Evolutionary conservation across 768 basidiomycete species (phyloP).

Genomic region (Boletus pseudopeckii): DNA sequence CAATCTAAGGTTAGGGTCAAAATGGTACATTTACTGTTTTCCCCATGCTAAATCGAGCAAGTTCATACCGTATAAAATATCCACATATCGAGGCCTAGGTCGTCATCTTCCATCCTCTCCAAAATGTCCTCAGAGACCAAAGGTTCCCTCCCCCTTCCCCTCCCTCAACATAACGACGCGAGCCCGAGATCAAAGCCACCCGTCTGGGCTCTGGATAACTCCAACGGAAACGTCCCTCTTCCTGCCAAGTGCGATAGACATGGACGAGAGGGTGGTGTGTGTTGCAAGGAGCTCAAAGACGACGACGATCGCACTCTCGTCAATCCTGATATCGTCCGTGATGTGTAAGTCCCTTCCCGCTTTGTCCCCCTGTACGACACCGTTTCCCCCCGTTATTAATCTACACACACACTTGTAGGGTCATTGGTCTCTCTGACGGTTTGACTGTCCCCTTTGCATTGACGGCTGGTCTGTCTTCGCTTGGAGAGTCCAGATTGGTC

Average conservation of each 20-base stretch:
- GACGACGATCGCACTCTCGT: constrained; percentile 78
- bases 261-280: constrained; percentile 58
- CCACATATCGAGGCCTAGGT: background rate
- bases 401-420: constrained; percentile 37
- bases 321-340: constrained; percentile 84
- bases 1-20: constrained; percentile 13
- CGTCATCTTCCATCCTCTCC: background rate
- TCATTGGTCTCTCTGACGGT: constrained; percentile 89
- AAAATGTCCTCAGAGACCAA: constrained; percentile 20
- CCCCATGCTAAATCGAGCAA: background rate
- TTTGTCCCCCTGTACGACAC: background rate
- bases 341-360: constrained; percentile 54
- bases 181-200: constrained; percentile 39
- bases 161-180: constrained; percentile 16
- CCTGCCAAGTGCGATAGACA: constrained; percentile 57
- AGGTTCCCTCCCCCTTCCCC: constrained; percentile 16
- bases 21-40: background rate
- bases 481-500: constrained; percentile 89
- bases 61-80: constrained; percentile 8
- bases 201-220: constrained; percentile 60
- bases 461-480: constrained; percentile 82
- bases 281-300: constrained; percentile 84
- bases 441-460: constrained; percentile 91
- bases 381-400: constrained; percentile 1
- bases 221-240: constrained; percentile 43